Base-by-base conservation (phyloP, 2,329 filamentous ascomycete genomes). In the Akanthomyces lecanii region DNA sequence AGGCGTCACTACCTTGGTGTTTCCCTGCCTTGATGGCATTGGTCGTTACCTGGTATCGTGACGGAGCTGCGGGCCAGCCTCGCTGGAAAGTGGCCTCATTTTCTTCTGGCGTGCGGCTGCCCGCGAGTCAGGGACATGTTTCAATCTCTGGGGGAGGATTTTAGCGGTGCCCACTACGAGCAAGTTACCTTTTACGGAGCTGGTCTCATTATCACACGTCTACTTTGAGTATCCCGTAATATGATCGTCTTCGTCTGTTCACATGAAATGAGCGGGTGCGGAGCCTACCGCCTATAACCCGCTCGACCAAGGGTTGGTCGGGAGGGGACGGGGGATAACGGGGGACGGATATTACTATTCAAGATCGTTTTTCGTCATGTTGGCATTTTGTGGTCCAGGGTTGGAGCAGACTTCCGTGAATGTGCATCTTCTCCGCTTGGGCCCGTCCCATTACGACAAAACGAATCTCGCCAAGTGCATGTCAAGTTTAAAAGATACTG, bases 181-280 rank as follows among this genome's bases (percentile, higher is more conserved):
- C 42, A 57, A 18, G 21, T 47, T 48, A 30, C 36, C 23, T 14
- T 30, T 47, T 36, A 62, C 11, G 51, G 42, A 56, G 38, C 44
- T 23, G 40, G 59, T 23, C 33, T 55, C 11, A 40, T 51, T 56
- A 56, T 62, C 50, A 50, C 52, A 50, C 11, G 33, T 56, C 60
- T 56, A 16, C 33, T 62, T 62, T 61, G 28, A 54, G 60, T 51
- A 50, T 51, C 44, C 60, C 60, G 51, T 42, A 62, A 50, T 51
- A 51, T 51, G 51, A 56, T 62, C 60, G 50, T 48, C 58, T 61
- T 61, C 60, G 60, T 62, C 52, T 38, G 51, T 62, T 62, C 51
- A 55, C 52, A 56, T 62, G 60, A 36, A 62, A 62, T 62, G 44
- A 18, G 45, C 33, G 52, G 45, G 42, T 42, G 45, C 53, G 60